Conservation (phyloP, 192 early-diverging fungal genomes). For the Gamsiella multidivaricata region DNA sequence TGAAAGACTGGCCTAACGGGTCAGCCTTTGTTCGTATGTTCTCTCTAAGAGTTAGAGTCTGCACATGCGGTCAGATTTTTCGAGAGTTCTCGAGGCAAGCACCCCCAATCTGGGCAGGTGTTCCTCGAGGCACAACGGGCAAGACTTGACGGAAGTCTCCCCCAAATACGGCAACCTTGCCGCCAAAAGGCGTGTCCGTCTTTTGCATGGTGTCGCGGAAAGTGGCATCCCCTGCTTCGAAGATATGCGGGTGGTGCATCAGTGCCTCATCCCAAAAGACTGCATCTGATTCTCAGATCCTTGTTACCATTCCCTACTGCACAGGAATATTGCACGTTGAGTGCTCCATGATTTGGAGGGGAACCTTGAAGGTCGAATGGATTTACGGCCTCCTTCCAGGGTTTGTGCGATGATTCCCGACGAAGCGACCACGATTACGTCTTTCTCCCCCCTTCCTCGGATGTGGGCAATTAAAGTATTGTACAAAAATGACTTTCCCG, state of each 20-base stretch:
- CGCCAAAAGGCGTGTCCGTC: slow-evolving; percentile 6
- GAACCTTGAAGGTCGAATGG: slow-evolving; percentile 55
- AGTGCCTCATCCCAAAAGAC: slow-evolving; percentile 57
- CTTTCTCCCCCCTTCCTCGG: neutral
- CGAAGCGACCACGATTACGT: slow-evolving; percentile 37
- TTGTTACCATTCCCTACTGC: neutral
- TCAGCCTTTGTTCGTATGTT: slow-evolving; percentile 37
- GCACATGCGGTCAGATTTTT: slow-evolving; percentile 22
- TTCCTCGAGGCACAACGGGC: slow-evolving; percentile 17
- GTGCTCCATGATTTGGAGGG: slow-evolving; percentile 4
- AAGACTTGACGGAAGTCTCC: slow-evolving; percentile 13
- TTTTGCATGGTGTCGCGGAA: slow-evolving; percentile 19
- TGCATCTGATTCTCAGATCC: neutral
- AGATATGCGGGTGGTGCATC: slow-evolving; percentile 23
- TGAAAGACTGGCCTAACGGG: slow-evolving; percentile 6
- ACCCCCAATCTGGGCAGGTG: slow-evolving; percentile 16
- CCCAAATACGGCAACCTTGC: slow-evolving; percentile 18
- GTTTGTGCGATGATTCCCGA: slow-evolving; percentile 46
- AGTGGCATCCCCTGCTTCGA: slow-evolving; percentile 29
- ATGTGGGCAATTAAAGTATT: slow-evolving; percentile 25
- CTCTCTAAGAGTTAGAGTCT: slow-evolving; percentile 6
- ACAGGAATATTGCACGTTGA: slow-evolving; percentile 27
- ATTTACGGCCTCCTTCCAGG: slow-evolving; percentile 29
- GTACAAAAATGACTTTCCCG: slow-evolving; percentile 49
- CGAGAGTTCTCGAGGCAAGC: slow-evolving; percentile 20